Evolutionary conservation across 148 eudicot genomes (phyloP), one percentile per base, ranked within the genome.

Genomic region (Rheum nobile): DNA sequence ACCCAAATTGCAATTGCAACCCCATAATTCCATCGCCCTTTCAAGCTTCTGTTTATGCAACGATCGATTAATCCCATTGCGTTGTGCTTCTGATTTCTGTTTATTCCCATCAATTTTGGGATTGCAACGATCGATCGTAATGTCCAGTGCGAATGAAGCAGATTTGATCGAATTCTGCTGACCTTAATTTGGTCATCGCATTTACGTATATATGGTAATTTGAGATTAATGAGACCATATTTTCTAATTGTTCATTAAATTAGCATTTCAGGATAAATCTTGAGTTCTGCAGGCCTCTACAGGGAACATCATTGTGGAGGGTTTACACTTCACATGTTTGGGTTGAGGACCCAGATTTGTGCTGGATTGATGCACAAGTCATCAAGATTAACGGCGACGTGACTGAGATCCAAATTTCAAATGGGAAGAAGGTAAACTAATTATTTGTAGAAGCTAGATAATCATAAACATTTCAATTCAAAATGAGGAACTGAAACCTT

Each of bases 291-390:
- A 69, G 72, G 72, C 91, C 72, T 50, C 85, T 3, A 29, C 37
- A 28, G 84, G 78, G 26, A 85, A 85, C 80, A 85, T 88, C 46
- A 75, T 77, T 67, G 82, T 81, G 73, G 91, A 88, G n/a, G n/a
- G n/a, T n/a, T n/a, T n/a, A n/a, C n/a, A n/a, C n/a, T 70, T 78
- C 88, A 72, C 84, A 85, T 75, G 87, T 88, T 71, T 88, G 91
- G 91, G 80, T 77, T 79, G 91, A 88, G 74, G 88, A 88, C 79
- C 81, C 79, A 52, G 73, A 76, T 24, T 73, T 80, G 67, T 81
- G 83, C 77, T 88, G 91, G 91, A 77, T 88, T 71, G 88, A 84
- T 81, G 91, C 88, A 73, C 71, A 82, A 78, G 88, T 85, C 54
- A 37, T 79, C 39, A 84, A 88, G 70, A 79, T 85, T 16, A 83